Evolutionary conservation across 1,284 basidiomycete genomes (phyloP).

Genomic region (Sporisorium reilianum): DNA sequence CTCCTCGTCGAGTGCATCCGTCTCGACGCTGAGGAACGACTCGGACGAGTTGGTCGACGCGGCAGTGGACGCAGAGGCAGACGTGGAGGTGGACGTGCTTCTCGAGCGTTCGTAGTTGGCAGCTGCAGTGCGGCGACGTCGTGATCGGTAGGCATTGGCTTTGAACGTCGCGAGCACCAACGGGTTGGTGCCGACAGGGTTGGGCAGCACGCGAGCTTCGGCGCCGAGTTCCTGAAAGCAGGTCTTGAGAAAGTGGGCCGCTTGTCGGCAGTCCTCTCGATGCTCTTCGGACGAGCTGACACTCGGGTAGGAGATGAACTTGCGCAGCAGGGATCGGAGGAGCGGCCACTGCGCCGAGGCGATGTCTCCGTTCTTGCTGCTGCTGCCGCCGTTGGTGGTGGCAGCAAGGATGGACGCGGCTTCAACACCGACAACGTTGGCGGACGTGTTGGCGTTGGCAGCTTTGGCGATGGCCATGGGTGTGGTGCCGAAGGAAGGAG

Average conservation of each 20-base stretch:
- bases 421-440: constrained; percentile 12
- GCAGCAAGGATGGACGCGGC: constrained; percentile 13
- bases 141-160: constrained; percentile 35
- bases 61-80: constrained; percentile 11
- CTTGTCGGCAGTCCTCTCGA: constrained; percentile 76
- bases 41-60: constrained; percentile 22
- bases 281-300: constrained; percentile 79
- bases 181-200: constrained; percentile 52
- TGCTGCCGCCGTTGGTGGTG: not conserved
- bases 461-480: constrained; percentile 7
- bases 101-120: constrained; percentile 16
- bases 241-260: constrained; percentile 61
- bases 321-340: constrained; percentile 78
- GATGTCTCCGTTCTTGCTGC: constrained; percentile 1
- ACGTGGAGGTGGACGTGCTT: constrained; percentile 26
- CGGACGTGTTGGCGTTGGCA: not conserved
- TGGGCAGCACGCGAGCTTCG: constrained; percentile 57
- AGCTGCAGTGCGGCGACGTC: constrained; percentile 19
- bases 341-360: constrained; percentile 64
- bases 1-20: constrained; percentile 2
- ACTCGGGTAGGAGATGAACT: constrained; percentile 87
- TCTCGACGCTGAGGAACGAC: constrained; percentile 14
- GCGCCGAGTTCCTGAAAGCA: constrained; percentile 61
- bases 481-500: constrained; percentile 14
- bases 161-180: constrained; percentile 63